Conservation (phyloP, 2,329 filamentous ascomycete genomes). For the Trichoderma atrobrunneum region DNA sequence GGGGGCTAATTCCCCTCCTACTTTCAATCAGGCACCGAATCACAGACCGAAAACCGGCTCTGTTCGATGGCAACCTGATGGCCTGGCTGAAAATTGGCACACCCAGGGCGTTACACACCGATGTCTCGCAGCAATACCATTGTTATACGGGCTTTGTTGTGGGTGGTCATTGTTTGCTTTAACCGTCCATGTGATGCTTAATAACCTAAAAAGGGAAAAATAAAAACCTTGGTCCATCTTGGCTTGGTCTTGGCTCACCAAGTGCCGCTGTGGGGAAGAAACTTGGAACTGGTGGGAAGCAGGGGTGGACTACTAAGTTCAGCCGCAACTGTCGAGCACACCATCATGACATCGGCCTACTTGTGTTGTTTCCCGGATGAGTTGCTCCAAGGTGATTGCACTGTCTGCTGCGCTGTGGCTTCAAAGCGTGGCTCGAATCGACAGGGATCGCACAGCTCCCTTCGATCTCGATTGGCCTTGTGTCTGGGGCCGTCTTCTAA, state of each 20-base stretch:
- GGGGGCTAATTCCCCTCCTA: neutral
- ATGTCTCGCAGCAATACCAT: neutral
- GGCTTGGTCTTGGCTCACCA: neutral
- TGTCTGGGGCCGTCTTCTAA: neutral
- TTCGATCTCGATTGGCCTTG: slow-evolving; percentile 10
- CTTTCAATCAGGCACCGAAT: neutral
- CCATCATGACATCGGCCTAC: slow-evolving; percentile 1
- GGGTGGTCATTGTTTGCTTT: neutral
- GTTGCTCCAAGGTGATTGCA: neutral
- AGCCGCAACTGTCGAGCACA: slow-evolving; percentile 15
- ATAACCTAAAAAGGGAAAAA: slow-evolving; percentile 1
- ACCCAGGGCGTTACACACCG: neutral
- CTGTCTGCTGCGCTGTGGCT: slow-evolving; percentile 4
- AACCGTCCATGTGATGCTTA: slow-evolving; percentile 15
- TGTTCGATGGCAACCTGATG: neutral
- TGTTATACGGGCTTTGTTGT: neutral
- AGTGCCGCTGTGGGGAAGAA: neutral
- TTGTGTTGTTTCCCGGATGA: neutral
- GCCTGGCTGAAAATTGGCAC: neutral
- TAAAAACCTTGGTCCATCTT: slow-evolving; percentile 6
- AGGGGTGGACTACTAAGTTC: neutral
- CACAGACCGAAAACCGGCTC: neutral
- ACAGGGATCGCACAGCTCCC: neutral
- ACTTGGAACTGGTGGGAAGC: neutral
- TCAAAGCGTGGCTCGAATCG: neutral